Evolutionary conservation across 192 early-diverging fungal species (phyloP), one percentile per base, ranked within the genome.

Genomic region (Coemansia sp.): DNA sequence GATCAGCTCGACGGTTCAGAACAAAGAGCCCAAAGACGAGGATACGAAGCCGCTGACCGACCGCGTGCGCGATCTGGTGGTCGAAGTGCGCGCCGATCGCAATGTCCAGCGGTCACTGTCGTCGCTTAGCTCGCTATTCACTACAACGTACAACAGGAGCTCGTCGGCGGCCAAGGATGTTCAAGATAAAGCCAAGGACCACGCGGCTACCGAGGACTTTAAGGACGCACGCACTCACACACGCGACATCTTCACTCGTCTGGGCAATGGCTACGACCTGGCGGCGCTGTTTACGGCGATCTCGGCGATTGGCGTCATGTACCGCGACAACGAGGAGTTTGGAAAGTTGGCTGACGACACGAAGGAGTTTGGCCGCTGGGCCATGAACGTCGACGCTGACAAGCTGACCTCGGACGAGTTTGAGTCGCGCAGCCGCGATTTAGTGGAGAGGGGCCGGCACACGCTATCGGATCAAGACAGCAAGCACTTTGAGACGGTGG

Each of bases 331-430:
- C 67, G 42, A 71, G 33, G 65, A 73, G 27, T 69, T 83, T 29
- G 44, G 61, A 33, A 44, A 72, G 66, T 62, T 83, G 39, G 40
- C 68, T 10, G 68, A 69, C 35, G 65, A 83, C 37, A 34, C 63
- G 40, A 70, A 70, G 63, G 56, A 54, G 44, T 78, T 77, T 72
- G 68, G 71, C 45, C 24, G 56, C 68, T 83, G 80, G 80, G 68
- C 75, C 14, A 65, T 83, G 65, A 65, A 74, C 31, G 75, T 78
- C 34, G 75, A 83, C 19, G 63, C 54, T 8, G 67, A 72, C 6
- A 69, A 83, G 72, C 75, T 83, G 65, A 69, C 72, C 16, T 68
- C 72, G 5, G 80, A 83, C 6, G 69, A 74, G 64, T 83, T 78
- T 67, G 48, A 68, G 63, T 54, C 50, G 41, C 80, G 80, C 62